phyloP scores from a whole-genome alignment of 805 yeast species.

The Hanseniaspora vineae region DNA sequence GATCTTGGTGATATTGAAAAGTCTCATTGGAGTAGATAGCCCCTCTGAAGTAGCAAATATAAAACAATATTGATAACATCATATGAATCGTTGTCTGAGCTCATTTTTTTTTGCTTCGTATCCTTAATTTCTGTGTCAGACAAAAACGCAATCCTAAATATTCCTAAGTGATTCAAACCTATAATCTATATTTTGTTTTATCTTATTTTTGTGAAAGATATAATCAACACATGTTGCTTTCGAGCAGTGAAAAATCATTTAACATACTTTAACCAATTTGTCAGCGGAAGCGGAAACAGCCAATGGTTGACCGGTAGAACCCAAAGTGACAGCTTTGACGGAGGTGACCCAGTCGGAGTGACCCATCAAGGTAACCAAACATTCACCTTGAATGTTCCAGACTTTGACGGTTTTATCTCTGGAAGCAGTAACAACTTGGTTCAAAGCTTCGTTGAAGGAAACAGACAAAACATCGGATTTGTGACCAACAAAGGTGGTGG shows the following conservation, averaged over 20 bases:
- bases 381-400: slow-evolving; percentile 98
- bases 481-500: slow-evolving; percentile 97
- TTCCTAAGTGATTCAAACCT: too few species aligned
- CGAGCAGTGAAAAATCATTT: slow-evolving; percentile 4
- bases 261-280: slow-evolving; percentile 96
- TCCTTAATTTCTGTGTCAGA: not conserved
- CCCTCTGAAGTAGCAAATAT: slow-evolving; percentile 99
- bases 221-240: too few species aligned
- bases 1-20: slow-evolving; percentile 93
- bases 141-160: not conserved
- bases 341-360: slow-evolving; percentile 99
- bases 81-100: slow-evolving; percentile 26
- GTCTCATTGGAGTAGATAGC: slow-evolving; percentile 71
- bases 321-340: slow-evolving; percentile 68
- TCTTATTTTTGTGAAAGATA: too few species aligned
- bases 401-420: slow-evolving; percentile 98
- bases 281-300: slow-evolving; percentile 98
- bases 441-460: slow-evolving; percentile 89
- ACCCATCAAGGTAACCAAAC: slow-evolving; percentile 86
- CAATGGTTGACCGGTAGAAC: slow-evolving; percentile 43
- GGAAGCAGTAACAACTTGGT: slow-evolving; percentile 97
- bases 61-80: slow-evolving; percentile 41
- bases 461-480: slow-evolving; percentile 93
- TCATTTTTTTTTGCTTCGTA: not conserved
- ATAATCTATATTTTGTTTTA: too few species aligned